Evolutionary conservation across 1,139 yeast genomes (phyloP), one percentile per base, ranked within the genome.

Genomic region (Pichia sp.): DNA sequence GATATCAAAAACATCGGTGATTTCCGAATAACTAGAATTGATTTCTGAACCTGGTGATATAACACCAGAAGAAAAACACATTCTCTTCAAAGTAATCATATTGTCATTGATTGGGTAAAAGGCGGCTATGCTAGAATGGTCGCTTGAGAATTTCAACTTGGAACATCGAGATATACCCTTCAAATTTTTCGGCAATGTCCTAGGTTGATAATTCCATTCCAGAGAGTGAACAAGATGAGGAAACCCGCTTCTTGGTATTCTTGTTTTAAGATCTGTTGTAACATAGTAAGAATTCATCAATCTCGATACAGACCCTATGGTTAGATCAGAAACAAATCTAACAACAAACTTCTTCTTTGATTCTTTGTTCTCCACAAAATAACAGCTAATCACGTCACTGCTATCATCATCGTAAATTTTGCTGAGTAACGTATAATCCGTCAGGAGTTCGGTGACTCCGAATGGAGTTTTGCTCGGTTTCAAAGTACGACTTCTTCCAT

Each of bases 1-100:
- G 4, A 73, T 56, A 40, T 62, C 62, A 34, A 16, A 34, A 7
- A 6, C 11, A 34, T 34, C 26, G 10, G 33, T 10, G 23, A 2
- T 16, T 16, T 16, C 23, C 23, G 23, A 16, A 16, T 16, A 16
- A 16, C 23, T 16, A 16, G 23, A 16, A 16, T 1, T 16, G 2
- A 16, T 16, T 16, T 16, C 23, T 16, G 23, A 16, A 16, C 23
- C 23, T 8, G 33, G 7, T 31, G 10, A 31, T 8, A 31, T 31
- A 2, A 8, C 33, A 31, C 10, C 10, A 31, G 10, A 31, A 31
- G 7, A 8, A 7, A 52, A 39, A 6, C 37, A 38, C 7, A 43
- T 4, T 8, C 43, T 29, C 4, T 27, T 33, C 3, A 51, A 34
- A 2, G 43, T 44, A 4, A 45, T 27, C 7, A 35, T 36, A 33